Evolutionary conservation across 2,329 filamentous ascomycete genomes (phyloP).

Genomic region (Fusarium lyarnte): DNA sequence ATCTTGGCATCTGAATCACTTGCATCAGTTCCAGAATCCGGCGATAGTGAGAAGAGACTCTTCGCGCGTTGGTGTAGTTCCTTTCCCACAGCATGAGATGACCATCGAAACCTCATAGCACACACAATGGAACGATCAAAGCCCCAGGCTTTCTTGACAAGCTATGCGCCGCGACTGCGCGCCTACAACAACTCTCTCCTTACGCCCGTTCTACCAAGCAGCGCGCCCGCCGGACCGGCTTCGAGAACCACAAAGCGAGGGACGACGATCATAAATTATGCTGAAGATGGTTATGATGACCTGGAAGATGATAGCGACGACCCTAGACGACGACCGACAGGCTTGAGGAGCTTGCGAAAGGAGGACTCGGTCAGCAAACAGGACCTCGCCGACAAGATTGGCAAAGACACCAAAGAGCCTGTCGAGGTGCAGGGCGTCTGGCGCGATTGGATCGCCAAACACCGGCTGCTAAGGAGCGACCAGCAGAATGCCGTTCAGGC

Average conservation of each 20-base stretch:
- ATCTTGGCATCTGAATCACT: not conserved
- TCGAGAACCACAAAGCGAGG: slow-evolving; percentile 95
- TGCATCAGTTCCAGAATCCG: not conserved
- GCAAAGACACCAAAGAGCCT: slow-evolving; percentile 81
- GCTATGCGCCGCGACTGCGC: slow-evolving; percentile 89
- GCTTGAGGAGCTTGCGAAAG: slow-evolving; percentile 82
- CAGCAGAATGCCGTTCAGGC: slow-evolving; percentile 72
- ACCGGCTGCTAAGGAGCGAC: slow-evolving; percentile 63
- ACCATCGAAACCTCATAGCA: slow-evolving; percentile 34
- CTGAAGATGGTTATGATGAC: slow-evolving; percentile 93
- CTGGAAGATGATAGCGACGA: slow-evolving; percentile 78
- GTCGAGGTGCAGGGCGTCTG: slow-evolving; percentile 90
- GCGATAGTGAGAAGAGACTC: slow-evolving; percentile 22
- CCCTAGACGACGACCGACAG: slow-evolving; percentile 80
- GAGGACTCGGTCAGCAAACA: slow-evolving; percentile 73
- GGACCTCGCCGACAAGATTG: slow-evolving; percentile 78
- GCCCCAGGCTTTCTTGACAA: slow-evolving; percentile 89
- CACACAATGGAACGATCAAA: slow-evolving; percentile 61
- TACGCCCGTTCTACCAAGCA: slow-evolving; percentile 81
- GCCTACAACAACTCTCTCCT: slow-evolving; percentile 92
- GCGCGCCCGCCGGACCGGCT: slow-evolving; percentile 69
- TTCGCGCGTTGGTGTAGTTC: slow-evolving; percentile 37
- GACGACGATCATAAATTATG: slow-evolving; percentile 96
- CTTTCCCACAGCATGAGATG: slow-evolving; percentile 46
- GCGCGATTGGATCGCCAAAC: slow-evolving; percentile 94